Base-by-base conservation (phyloP, 2,329 filamentous ascomycete genomes). In the Byssothecium circinans region DNA sequence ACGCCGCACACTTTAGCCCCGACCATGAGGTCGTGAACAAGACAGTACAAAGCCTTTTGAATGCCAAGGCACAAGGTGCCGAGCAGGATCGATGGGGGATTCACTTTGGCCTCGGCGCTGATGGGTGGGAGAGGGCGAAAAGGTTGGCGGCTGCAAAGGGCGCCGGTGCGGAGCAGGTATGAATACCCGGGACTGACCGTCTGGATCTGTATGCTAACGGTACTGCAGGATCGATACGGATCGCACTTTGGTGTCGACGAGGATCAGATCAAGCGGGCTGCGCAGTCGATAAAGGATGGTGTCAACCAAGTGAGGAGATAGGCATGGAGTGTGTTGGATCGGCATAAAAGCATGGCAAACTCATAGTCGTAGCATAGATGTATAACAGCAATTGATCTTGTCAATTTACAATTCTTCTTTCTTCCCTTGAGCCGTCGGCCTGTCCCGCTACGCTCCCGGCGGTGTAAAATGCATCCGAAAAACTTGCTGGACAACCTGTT, bases 101-200 rank as follows among this genome's bases (percentile, higher is more conserved):
- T 10, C 42, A 50, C 14, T 57, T 56, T 35, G 64, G 66, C 18
- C 57, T 69, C 5, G 66, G 66, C 1, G 49, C 58, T 23, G 67
- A 70, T 48, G 67, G 67, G 7, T 60, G 54, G 43, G 61, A 58
- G 49, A 52, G 61, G 35, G 67, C 65, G 20, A 62, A 59, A 49
- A 35, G 58, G 25, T 41, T 69, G 49, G 65, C 67, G 27, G 49
- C 49, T 4, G 50, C 51, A 30, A 57, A 62, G 38, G 64, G 65
- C n/a, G 46, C 47, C n/a, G 67, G 65, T 7, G 65, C 65, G 27
- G 67, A 70, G 45, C 67, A 70, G 60, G 67, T 69, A 61, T 37
- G 56, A 44, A 19, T 27, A 18, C 8, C 29, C 2, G 2, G 15
- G 14, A 15, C n/a, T 2, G 25, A 29, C 34, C 8, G 8, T 33